Evolutionary conservation across 2,329 filamentous ascomycete genomes (phyloP).

Genomic region (Torrubiellomyces zombiae): DNA sequence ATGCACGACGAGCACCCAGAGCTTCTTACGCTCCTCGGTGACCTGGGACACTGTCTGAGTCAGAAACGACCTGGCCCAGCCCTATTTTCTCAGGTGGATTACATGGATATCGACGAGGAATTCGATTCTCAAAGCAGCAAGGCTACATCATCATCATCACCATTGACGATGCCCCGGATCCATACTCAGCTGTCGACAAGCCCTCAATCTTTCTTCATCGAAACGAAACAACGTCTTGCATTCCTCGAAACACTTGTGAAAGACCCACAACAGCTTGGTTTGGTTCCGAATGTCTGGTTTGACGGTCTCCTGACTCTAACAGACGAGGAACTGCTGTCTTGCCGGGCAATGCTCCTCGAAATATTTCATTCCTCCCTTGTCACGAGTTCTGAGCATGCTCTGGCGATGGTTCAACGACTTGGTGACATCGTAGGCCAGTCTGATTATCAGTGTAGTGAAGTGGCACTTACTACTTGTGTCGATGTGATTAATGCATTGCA

Average conservation of each 20-base stretch:
- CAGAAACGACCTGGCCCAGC: constrained; percentile 7
- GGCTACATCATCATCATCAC: constrained; percentile 18
- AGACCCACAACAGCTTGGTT: constrained; percentile 26
- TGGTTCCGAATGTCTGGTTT: constrained; percentile 33
- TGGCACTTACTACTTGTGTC: constrained; percentile 49
- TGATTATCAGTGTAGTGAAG: constrained; percentile 57
- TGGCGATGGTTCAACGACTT: constrained; percentile 30
- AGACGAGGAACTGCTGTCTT: constrained; percentile 36
- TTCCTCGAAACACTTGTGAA: constrained; percentile 26
- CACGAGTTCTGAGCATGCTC: constrained; percentile 28
- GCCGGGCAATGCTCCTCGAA: constrained; percentile 31
- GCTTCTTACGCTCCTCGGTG: constrained; percentile 26
- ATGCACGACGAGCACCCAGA: constrained; percentile 21
- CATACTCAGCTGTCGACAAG: constrained; percentile 25
- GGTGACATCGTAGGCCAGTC: constrained; percentile 36
- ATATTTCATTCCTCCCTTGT: constrained; percentile 36
- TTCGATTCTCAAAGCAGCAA: constrained; percentile 44
- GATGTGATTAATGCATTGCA: constrained; percentile 50
- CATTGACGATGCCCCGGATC: constrained; percentile 27
- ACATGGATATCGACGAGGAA: constrained; percentile 52
- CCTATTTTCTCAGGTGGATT: constrained; percentile 25
- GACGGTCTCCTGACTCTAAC: constrained; percentile 30
- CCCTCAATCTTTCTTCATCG: constrained; percentile 27
- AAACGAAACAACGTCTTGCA: constrained; percentile 27
- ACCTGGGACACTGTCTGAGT: constrained; percentile 16